Evolutionary conservation across 225 moss, liverwort and hornwort genomes (phyloP).

Genomic region (Neckera pumila): DNA sequence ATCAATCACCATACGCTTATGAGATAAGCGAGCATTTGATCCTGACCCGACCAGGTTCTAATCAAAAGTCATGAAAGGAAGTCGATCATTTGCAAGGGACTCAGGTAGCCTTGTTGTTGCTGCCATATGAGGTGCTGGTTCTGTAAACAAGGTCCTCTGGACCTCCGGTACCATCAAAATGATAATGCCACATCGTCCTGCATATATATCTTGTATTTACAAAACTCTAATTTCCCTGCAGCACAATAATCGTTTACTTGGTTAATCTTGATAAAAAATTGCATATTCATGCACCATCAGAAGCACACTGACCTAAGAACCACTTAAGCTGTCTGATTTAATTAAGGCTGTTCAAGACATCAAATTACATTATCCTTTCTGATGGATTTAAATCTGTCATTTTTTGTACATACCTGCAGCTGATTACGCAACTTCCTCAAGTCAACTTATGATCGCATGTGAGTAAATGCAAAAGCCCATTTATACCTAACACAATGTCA

Average conservation of each 20-base stretch:
- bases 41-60: constrained; percentile 3
- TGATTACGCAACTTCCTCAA: neutral
- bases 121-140: neutral
- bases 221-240: neutral
- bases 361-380: neutral
- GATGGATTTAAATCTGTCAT: neutral
- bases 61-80: constrained; percentile 69
- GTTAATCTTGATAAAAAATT: neutral
- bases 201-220: neutral
- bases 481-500: neutral
- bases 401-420: neutral
- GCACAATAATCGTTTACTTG: neutral
- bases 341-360: neutral
- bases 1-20: constrained; percentile 32
- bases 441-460: neutral
- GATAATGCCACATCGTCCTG: constrained; percentile 16
- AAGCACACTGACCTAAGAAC: neutral
- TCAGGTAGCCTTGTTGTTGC: constrained; percentile 1
- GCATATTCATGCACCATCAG: neutral
- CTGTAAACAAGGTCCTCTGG: neutral
- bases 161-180: constrained; percentile 29
- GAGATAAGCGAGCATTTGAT: neutral
- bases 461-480: neutral
- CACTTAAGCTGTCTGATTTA: neutral
- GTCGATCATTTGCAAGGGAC: constrained; percentile 1